phyloP scores from a whole-genome alignment of 2,329 filamentous ascomycete genomes.

The Lomentospora prolificans region DNA sequence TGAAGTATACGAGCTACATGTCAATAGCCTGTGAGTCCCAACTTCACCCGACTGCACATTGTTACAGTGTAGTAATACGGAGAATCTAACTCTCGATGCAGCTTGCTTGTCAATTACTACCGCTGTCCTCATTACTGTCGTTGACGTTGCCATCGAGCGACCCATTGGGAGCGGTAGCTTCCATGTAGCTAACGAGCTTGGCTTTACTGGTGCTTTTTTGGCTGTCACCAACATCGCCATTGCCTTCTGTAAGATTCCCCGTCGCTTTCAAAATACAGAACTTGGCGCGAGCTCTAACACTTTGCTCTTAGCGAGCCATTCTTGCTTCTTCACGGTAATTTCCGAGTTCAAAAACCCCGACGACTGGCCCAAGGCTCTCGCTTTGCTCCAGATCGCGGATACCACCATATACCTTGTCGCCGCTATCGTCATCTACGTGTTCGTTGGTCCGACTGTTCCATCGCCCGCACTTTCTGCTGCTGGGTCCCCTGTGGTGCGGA shows the following conservation, averaged over 20 bases:
- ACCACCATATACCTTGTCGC: slow-evolving; percentile 19
- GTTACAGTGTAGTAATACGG: no score
- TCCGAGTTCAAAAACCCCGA: slow-evolving; percentile 35
- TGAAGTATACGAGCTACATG: slow-evolving; percentile 52
- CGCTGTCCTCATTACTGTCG: slow-evolving; percentile 23
- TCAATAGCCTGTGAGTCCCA: slow-evolving; percentile 39
- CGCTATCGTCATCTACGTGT: slow-evolving; percentile 21
- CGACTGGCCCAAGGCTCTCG: slow-evolving; percentile 17
- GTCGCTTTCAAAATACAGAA: no score
- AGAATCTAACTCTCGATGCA: slow-evolving; percentile 8
- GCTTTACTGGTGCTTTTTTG: slow-evolving; percentile 37
- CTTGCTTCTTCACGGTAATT: slow-evolving; percentile 48
- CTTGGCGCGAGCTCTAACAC: slow-evolving; percentile 4
- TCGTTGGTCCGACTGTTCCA: slow-evolving; percentile 19
- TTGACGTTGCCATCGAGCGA: slow-evolving; percentile 23
- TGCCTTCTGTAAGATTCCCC: slow-evolving; percentile 32
- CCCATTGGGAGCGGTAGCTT: slow-evolving; percentile 25
- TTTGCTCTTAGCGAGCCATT: slow-evolving; percentile 26
- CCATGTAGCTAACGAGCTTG: slow-evolving; percentile 29
- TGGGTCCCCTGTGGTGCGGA: slow-evolving; percentile 21
- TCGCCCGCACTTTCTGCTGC: slow-evolving; percentile 20
- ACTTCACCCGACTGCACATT: not conserved
- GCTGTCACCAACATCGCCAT: slow-evolving; percentile 28
- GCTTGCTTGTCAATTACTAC: slow-evolving; percentile 50
- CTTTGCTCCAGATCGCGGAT: slow-evolving; percentile 16